Evolutionary conservation across 495 filamentous ascomycete genomes (phyloP).

Genomic region (Parathielavia hyrcaniae): DNA sequence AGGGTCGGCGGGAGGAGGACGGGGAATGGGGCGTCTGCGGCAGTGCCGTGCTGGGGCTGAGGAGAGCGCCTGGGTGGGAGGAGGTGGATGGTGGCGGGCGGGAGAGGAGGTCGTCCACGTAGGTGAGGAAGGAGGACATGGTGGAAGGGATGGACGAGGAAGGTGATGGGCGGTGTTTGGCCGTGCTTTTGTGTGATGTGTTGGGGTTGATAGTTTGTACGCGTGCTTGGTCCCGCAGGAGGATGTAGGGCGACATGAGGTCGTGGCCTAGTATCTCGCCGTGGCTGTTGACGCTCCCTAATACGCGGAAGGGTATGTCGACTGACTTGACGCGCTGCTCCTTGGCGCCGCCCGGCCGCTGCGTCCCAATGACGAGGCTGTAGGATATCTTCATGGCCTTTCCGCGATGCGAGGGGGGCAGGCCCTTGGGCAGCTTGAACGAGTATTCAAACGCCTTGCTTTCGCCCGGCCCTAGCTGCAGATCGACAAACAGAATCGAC

Average conservation of each 20-base stretch:
- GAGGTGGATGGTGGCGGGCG: slow-evolving; percentile 47
- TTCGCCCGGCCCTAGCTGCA: slow-evolving; percentile 80
- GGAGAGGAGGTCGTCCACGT: slow-evolving; percentile 74
- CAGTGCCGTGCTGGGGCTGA: slow-evolving; percentile 57
- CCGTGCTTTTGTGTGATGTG: slow-evolving; percentile 15
- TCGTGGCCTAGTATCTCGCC: slow-evolving; percentile 67
- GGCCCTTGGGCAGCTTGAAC: slow-evolving; percentile 75
- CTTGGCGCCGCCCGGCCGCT: slow-evolving; percentile 67
- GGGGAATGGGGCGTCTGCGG: slow-evolving; percentile 49
- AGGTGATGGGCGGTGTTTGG: slow-evolving; percentile 38
- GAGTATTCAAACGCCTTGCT: slow-evolving; percentile 79
- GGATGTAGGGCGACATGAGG: slow-evolving; percentile 85
- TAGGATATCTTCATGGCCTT: slow-evolving; percentile 93
- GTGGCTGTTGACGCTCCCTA: slow-evolving; percentile 74
- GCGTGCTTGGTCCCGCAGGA: slow-evolving; percentile 79
- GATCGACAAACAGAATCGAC: slow-evolving; percentile 91
- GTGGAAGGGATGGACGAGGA: slow-evolving; percentile 52
- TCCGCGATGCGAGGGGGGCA: slow-evolving; percentile 85
- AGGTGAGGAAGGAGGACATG: slow-evolving; percentile 57
- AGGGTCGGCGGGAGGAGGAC: slow-evolving; percentile 52
- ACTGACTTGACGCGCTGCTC: slow-evolving; percentile 86
- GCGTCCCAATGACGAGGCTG: slow-evolving; percentile 85
- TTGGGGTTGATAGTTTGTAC: slow-evolving; percentile 45
- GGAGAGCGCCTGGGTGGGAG: slow-evolving; percentile 46
- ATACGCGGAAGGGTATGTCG: slow-evolving; percentile 89